These are phyloP conservation scores for Bjerkandera adusta DNA, from an alignment of 1,284 basidiomycete genomes.

Conservation along the genomic window DNA sequence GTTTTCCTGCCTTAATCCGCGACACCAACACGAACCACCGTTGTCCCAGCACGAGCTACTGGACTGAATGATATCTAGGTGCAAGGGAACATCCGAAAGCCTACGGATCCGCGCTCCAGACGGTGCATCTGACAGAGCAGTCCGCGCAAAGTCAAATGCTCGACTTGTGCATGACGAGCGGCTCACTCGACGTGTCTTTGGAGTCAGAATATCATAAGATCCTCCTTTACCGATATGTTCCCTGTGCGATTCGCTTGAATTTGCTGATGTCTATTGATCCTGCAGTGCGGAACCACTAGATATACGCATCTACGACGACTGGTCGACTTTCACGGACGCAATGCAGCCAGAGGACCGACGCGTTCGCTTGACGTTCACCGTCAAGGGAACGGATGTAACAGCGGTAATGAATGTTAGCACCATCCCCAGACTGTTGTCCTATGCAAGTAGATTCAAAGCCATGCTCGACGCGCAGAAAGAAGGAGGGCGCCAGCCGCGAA, in stretches of 20 bases:
- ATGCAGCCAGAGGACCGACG: conserved; percentile 47
- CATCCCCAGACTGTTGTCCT: conserved; percentile 70
- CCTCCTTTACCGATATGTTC: conserved; percentile 72
- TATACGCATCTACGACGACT: conserved; percentile 80
- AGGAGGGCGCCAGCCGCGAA: conserved; percentile 70
- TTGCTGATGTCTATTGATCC: conserved; percentile 1
- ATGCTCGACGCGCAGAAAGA: conserved; percentile 73
- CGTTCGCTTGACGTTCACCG: conserved; percentile 74
- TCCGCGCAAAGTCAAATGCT: conserved; percentile 68
- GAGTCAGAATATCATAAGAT: conserved; percentile 79
- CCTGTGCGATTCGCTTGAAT: neutral
- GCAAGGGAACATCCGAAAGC: no score
- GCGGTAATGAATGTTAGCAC: conserved; percentile 72
- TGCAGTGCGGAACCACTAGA: conserved; percentile 79
- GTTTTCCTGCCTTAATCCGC: no score
- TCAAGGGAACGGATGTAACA: conserved; percentile 70
- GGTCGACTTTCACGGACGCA: conserved; percentile 53
- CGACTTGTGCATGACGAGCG: conserved; percentile 75
- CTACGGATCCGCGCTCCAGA: no score
- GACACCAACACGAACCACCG: no score
- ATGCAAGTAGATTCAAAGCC: conserved; percentile 68
- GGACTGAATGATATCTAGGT: no score
- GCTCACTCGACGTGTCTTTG: conserved; percentile 62
- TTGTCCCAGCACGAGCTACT: no score
- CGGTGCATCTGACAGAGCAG: no score